Evolutionary conservation across 1,284 basidiomycete species (phyloP), one percentile per base, ranked within the genome.

Genomic region (Malassezia obtusa): DNA sequence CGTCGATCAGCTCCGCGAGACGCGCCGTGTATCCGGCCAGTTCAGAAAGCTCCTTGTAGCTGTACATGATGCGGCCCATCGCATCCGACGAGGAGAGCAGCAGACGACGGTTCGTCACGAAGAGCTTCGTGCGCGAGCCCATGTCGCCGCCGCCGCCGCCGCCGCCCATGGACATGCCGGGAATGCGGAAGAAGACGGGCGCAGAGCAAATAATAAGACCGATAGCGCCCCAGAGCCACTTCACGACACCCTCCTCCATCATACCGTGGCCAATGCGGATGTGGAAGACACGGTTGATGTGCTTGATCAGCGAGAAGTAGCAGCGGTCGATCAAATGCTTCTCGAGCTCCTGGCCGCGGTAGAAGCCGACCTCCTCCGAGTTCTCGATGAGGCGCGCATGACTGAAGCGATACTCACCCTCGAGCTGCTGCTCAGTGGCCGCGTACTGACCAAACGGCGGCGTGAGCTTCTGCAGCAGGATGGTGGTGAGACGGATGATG

Each of bases 381-480:
- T 90, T 89, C 74, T 95, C 90, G 37, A 87, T 83, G 21, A 96
- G 78, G n/a, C 91, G 82, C 17, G 90, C 90, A 74, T 96, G 92
- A 1, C 87, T 84, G 75, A 92, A 91, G 11, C 90, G 84, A 56
- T 95, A 80, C 50, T 81, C 79, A 33, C 92, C 92, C 32, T 90
- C 83, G n/a, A 96, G 81, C 57, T 68, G 62, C 60, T 73, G 71
- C 53, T 67, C 67, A 37, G 87, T 84, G 31, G 89, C 86, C 0
- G 92, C 84, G 70, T 92, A 95, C 64, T 83, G 81, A 7, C 91
- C 91, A 67, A 96, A 95, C 0, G 89, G 83, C n/a, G 92, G 92
- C 0, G 92, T 94, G 25, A 70, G 45, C 43, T 61, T 60, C 24
- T 64, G 61, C 17, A 73, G 46, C 30, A 72, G 44, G 5, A 60